These are phyloP conservation scores for Gloeopeniophorella convolvens DNA, from an alignment of 768 basidiomycete genomes.

Conservation along the genomic window DNA sequence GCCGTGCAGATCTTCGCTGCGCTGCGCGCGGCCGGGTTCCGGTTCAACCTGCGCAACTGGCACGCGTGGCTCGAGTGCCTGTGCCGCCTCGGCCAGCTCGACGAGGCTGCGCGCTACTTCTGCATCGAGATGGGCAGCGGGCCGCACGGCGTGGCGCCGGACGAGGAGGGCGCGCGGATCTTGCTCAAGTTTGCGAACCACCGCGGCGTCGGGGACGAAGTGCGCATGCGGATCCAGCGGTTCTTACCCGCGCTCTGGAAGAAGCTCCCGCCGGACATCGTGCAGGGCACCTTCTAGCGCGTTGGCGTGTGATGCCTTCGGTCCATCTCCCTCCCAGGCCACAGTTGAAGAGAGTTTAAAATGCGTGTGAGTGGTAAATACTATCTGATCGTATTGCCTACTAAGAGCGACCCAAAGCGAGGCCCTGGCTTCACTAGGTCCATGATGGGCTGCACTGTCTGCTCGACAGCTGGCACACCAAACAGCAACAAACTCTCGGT, in stretches of 20 bases:
- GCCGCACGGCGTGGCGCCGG: slow-evolving; percentile 39
- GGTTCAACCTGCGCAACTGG: slow-evolving; percentile 65
- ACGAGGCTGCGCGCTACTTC: slow-evolving; percentile 60
- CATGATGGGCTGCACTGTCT: slow-evolving; percentile 51
- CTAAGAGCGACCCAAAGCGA: slow-evolving; percentile 68
- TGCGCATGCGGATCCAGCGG: slow-evolving; percentile 16
- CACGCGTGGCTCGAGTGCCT: slow-evolving; percentile 80
- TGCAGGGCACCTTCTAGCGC: not conserved
- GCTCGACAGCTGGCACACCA: slow-evolving; percentile 46
- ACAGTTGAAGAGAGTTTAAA: not conserved
- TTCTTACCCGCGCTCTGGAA: slow-evolving; percentile 17
- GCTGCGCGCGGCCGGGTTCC: slow-evolving; percentile 43
- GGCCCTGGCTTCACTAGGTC: slow-evolving; percentile 65
- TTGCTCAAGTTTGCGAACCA: slow-evolving; percentile 31
- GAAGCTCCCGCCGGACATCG: slow-evolving; percentile 10
- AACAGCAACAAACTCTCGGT: slow-evolving; percentile 44
- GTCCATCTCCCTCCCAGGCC: no score
- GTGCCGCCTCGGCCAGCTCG: slow-evolving; percentile 59
- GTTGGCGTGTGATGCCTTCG: not conserved
- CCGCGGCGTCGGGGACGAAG: slow-evolving; percentile 5
- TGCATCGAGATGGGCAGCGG: slow-evolving; percentile 57
- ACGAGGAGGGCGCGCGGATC: slow-evolving; percentile 43
- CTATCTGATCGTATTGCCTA: slow-evolving; percentile 39
- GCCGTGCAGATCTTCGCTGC: slow-evolving; percentile 52
- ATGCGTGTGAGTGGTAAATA: slow-evolving; percentile 17